These are phyloP conservation scores for Ampelocalamus luodianensis DNA, from an alignment of 176 grass and related monocot genomes.

Conservation along the genomic window DNA sequence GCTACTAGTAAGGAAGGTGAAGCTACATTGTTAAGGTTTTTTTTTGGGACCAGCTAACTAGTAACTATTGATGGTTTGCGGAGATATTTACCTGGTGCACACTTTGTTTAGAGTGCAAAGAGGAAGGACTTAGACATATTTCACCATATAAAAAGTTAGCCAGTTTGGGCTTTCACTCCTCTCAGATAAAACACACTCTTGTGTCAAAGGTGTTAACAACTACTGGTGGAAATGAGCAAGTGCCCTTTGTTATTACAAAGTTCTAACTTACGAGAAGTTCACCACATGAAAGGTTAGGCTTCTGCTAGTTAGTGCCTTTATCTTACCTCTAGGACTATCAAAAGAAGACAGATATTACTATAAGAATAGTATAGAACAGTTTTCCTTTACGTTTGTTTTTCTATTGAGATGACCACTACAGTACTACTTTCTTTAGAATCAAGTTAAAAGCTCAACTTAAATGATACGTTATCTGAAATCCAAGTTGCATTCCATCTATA, in stretches of 20 bases:
- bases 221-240: neutral
- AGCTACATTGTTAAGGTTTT: neutral
- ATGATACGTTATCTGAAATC: neutral
- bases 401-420: neutral
- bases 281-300: neutral
- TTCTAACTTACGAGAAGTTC: neutral
- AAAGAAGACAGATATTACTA: neutral
- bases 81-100: neutral
- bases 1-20: conserved; percentile 5
- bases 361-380: neutral
- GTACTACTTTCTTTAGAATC: neutral
- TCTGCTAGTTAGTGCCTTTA: neutral
- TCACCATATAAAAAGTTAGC: neutral
- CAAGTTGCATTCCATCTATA: neutral
- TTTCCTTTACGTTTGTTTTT: neutral
- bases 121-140: neutral
- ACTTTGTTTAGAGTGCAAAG: neutral
- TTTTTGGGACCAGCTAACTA: neutral
- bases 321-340: neutral
- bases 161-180: neutral
- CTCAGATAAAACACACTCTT: neutral
- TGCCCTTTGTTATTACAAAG: neutral
- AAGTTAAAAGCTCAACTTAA: conserved; percentile 2
- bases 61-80: neutral
- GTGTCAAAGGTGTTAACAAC: neutral